Evolutionary conservation across 1,139 yeast genomes (phyloP).

Genomic region (Saccharomyces hybrid): DNA sequence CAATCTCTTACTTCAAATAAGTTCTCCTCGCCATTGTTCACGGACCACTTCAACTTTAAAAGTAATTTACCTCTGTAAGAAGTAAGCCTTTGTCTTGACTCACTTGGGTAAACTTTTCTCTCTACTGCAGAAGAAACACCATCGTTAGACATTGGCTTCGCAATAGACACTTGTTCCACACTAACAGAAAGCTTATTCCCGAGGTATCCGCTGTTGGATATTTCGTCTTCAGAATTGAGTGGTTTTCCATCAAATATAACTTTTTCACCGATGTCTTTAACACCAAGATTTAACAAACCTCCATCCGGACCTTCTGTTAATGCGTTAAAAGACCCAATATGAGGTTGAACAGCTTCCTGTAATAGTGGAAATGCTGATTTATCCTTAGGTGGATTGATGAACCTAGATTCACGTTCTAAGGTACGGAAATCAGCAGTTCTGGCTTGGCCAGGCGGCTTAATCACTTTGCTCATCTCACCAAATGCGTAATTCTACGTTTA

Average conservation of each 20-base stretch:
- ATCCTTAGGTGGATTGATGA: constrained; percentile 83
- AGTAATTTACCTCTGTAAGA: constrained; percentile 67
- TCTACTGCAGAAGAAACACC: constrained; percentile 59
- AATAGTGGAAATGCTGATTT: constrained; percentile 74
- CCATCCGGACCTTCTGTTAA: constrained; percentile 80
- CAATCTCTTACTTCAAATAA: constrained; percentile 76
- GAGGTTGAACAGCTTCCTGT: constrained; percentile 87
- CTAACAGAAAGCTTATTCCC: constrained; percentile 79
- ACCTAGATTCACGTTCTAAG: constrained; percentile 77
- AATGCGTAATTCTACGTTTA: neutral
- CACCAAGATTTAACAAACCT: constrained; percentile 78
- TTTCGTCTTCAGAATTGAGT: constrained; percentile 12
- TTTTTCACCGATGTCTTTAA: constrained; percentile 78
- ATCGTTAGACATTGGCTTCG: constrained; percentile 75
- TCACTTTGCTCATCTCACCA: constrained; percentile 24
- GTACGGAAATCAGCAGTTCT: constrained; percentile 60
- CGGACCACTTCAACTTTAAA: constrained; percentile 73
- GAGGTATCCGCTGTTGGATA: constrained; percentile 40
- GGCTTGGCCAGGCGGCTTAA: constrained; percentile 24
- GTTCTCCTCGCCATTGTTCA: constrained; percentile 77
- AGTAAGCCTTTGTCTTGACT: constrained; percentile 82
- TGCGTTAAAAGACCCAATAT: constrained; percentile 93
- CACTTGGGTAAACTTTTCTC: constrained; percentile 78
- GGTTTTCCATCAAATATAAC: constrained; percentile 70
- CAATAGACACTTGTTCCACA: constrained; percentile 78